These are phyloP conservation scores for Guillardia theta DNA, from an alignment of 78 protist species.

Conservation along the genomic window DNA sequence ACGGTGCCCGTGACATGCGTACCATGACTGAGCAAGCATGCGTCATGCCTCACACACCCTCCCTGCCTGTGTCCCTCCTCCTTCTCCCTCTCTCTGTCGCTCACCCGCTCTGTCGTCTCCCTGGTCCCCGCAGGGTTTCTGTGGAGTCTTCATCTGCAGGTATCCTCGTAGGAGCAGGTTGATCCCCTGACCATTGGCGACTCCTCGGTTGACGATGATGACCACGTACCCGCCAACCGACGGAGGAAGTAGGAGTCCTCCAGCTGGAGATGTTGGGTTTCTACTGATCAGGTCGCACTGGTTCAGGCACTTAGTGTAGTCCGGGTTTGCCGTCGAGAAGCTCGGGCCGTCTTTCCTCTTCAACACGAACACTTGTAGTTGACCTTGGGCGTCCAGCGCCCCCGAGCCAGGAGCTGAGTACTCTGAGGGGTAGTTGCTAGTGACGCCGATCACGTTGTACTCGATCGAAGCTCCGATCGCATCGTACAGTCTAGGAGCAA, in stretches of 20 bases:
- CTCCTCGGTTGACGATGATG: not conserved
- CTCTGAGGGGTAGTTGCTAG: not conserved
- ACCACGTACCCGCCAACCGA: not conserved
- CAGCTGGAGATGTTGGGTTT: no score
- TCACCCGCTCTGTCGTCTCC: constrained; percentile 8
- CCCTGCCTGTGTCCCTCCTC: no score
- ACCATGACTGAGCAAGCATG: no score
- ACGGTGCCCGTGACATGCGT: not conserved
- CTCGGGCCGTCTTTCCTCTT: not conserved
- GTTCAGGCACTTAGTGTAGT: not conserved
- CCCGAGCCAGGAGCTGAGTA: not conserved
- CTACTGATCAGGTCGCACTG: not conserved
- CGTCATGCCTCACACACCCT: no score
- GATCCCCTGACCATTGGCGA: not conserved
- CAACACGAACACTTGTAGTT: not conserved
- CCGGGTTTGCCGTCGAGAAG: not conserved
- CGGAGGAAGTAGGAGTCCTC: not conserved
- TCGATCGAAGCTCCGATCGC: not conserved
- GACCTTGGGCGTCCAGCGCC: not conserved
- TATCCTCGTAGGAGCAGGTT: not conserved
- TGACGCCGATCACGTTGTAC: not conserved
- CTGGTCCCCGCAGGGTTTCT: not conserved
- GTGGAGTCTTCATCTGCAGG: not conserved
- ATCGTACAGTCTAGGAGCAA: not conserved
- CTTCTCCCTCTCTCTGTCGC: no score